Percentiles rank a stretch among this genome's conserved stretches.
phyloP scores from a whole-genome alignment of 495 filamentous ascomycete genomes.

The Acidomyces sp. region DNA sequence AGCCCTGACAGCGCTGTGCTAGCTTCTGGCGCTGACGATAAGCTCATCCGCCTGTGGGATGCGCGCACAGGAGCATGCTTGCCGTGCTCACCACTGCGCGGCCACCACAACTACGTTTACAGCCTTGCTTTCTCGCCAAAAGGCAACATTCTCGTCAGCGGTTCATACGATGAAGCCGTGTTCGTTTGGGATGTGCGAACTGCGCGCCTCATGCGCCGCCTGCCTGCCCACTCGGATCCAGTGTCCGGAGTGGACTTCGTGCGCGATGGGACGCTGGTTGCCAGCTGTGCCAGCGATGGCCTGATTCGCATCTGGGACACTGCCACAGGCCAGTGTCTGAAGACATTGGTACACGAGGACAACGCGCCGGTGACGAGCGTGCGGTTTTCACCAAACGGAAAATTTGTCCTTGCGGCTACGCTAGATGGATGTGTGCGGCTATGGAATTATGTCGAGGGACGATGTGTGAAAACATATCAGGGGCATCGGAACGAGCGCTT shows the following conservation, averaged over 20 bases:
- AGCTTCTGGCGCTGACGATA: constrained; percentile 90
- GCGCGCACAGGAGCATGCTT: constrained; percentile 56
- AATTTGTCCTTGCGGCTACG: constrained; percentile 80
- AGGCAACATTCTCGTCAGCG: constrained; percentile 88
- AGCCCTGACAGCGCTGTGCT: constrained; percentile 71
- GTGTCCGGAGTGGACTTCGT: constrained; percentile 89
- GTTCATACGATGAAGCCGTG: constrained; percentile 92
- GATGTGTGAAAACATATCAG: constrained; percentile 91
- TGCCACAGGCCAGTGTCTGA: constrained; percentile 83
- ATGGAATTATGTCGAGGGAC: constrained; percentile 85
- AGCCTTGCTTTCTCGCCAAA: constrained; percentile 87
- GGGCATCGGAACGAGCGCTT: constrained; percentile 78
- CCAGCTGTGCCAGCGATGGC: constrained; percentile 78
- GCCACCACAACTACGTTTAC: constrained; percentile 94
- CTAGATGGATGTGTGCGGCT: constrained; percentile 79
- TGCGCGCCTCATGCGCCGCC: constrained; percentile 67
- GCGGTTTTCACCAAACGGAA: constrained; percentile 85
- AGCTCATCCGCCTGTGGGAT: constrained; percentile 88
- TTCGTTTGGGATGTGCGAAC: constrained; percentile 92
- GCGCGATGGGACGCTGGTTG: constrained; percentile 80
- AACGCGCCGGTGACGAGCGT: constrained; percentile 85
- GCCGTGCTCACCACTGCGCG: constrained; percentile 51
- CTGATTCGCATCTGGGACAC: constrained; percentile 94
- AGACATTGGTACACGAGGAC: constrained; percentile 91
- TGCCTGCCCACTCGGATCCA: constrained; percentile 90